Percentiles rank a stretch among this genome's conserved stretches.
These are phyloP conservation scores for Wickerhamomyces canadensis DNA, from an alignment of 805 yeast species.

Conservation along the genomic window DNA sequence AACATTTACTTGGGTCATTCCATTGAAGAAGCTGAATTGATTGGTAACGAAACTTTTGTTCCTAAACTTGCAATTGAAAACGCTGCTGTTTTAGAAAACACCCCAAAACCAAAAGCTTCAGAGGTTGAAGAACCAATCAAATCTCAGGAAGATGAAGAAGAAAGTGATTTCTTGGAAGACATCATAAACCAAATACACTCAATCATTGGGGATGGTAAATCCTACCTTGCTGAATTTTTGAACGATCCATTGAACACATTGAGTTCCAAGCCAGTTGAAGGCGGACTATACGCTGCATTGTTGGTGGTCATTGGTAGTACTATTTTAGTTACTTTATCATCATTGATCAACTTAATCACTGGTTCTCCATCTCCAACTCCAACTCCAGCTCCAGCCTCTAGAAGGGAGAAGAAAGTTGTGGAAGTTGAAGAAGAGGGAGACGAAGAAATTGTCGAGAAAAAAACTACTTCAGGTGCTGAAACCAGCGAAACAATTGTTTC, in stretches of 20 bases:
- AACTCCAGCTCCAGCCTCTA: slow-evolving; percentile 1
- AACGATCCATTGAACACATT: slow-evolving; percentile 41
- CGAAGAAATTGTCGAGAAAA: too few relatives aligned
- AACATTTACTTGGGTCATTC: slow-evolving; percentile 84
- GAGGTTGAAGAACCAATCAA: slow-evolving; percentile 1
- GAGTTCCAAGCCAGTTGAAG: slow-evolving; percentile 43
- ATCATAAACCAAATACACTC: too few relatives aligned
- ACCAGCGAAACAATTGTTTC: slow-evolving; percentile 13
- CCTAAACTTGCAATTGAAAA: slow-evolving; percentile 50
- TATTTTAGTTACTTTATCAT: slow-evolving; percentile 37
- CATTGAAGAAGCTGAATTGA: slow-evolving; percentile 72
- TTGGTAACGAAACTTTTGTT: slow-evolving; percentile 73
- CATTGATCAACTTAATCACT: slow-evolving; percentile 19
- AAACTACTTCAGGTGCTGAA: slow-evolving; percentile 15
- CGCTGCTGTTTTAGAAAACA: slow-evolving; percentile 32
- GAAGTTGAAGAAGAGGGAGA: slow-evolving; percentile 9
- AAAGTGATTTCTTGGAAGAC: slow-evolving; percentile 11
- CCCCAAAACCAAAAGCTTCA: slow-evolving; percentile 38
- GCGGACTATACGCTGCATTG: slow-evolving; percentile 39
- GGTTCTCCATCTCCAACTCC: slow-evolving; percentile 15
- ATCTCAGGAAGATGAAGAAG: slow-evolving; percentile 14
- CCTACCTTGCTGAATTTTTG: slow-evolving; percentile 34
- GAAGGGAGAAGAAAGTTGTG: slow-evolving; percentile 4
- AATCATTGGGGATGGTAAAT: slow-evolving; percentile 25
- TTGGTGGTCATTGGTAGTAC: slow-evolving; percentile 37